Conservation (phyloP, 129 eudicot genomes). For the Flaveria ramosissima region DNA sequence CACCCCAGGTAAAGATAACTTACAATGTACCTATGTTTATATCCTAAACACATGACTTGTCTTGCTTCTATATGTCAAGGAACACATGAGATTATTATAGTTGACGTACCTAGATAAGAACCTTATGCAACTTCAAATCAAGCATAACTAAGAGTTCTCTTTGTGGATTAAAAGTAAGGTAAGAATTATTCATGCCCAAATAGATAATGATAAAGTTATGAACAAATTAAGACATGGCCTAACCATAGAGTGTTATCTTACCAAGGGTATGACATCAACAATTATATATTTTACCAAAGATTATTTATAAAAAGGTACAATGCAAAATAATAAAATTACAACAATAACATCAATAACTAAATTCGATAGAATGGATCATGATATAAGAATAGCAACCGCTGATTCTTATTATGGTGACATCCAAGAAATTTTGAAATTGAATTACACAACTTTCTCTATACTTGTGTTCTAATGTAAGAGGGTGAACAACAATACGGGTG, state of each 20-base stretch:
- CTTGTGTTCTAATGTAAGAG: neutral
- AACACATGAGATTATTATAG: neutral
- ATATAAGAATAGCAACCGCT: neutral
- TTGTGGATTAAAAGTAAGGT: neutral
- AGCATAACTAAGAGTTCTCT: neutral
- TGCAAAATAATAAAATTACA: neutral
- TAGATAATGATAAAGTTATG: neutral
- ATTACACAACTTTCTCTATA: neutral
- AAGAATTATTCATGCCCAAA: neutral
- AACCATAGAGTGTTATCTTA: neutral
- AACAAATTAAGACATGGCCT: neutral
- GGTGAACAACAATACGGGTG: neutral
- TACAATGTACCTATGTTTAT: neutral
- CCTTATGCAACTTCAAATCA: no score
- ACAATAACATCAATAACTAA: neutral
- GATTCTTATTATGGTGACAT: constrained; percentile 3
- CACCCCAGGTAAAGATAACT: neutral
- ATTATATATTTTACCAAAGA: neutral
- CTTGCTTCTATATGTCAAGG: no score
- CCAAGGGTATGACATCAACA: neutral
- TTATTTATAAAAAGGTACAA: neutral
- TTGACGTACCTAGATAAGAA: neutral
- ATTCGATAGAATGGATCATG: neutral
- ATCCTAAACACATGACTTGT: no score
- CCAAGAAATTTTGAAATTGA: constrained; percentile 10